Base-by-base conservation (phyloP, 176 grass and related monocot genomes). In the Aegilops bicornis region DNA sequence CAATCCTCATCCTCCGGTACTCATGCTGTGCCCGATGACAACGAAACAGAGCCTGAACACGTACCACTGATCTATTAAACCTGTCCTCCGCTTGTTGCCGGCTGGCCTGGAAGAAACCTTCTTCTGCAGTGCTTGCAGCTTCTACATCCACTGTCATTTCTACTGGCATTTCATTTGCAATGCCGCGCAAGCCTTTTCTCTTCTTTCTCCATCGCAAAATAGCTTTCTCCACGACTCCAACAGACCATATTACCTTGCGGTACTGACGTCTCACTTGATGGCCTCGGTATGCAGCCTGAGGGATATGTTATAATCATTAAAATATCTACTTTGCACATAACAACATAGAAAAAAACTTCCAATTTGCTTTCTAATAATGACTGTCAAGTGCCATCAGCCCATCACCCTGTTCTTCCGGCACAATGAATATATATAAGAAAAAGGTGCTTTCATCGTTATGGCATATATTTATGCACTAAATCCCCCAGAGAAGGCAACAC, bases 171-270 rank as follows among this genome's bases (percentile, higher is more conserved):
- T 90, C 92, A 85, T 87, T 73, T 88, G 62, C 85, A 87, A 99
- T 91, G 62, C 97, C 97, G 20, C 97, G 97, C 74, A 99, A 75
- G 39, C 97, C 97, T 76, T 82, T 92, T 90, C 85, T 92, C 87
- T 99, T 99, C 72, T 92, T 87, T 71, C 97, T 89, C 97, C 97
- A 99, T 80, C 97, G 90, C 84, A 99, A 79, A 62, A 99, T 94
- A 63, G 92, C 97, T 89, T 99, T 99, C 89, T 96, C 94, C 77
- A 99, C 82, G 2, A 99, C 36, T 60, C 97, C 97, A 58, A 99
- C 97, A 9, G 97, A 99, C 97, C 97, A 99, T 86, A 92, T 82
- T 87, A 99, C 91, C 85, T 96, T 96, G 58, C 70, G 43, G 90
- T 96, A 99, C 47, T 94, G 92, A 66, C 81, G 94, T 85, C 97